Base-by-base conservation (phyloP, 805 yeast species). In the Metschnikowia matae region DNA sequence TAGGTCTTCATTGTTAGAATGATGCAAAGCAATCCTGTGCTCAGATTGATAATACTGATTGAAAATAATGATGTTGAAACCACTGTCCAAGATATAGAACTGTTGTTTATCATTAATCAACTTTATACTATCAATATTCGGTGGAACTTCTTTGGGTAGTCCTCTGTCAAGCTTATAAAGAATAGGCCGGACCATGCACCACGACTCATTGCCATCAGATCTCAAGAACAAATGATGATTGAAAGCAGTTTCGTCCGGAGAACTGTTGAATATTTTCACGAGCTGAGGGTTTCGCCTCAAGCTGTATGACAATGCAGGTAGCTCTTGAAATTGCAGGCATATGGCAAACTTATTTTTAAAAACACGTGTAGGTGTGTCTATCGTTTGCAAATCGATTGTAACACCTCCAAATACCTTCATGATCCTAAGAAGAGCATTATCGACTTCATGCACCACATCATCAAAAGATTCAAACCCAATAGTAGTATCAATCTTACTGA, bases 211-310 rank as follows among this genome's bases (percentile, higher is more conserved):
- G 13, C 51, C 40, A 6, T 55, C 48, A 23, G 61, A 46, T 39
- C 52, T 60, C 43, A 63, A 48, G 39, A 70, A 69, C 62, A 66
- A 58, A 41, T 64, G 62, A 51, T 72, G 74, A 51, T 71, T 64
- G 52, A 54, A 66, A 13, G 77, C 73, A n/a, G 77, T 71, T 54
- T 74, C 79, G 49, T 75, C 79, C 0, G 79, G 79, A 46, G 73
- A 68, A 10, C 73, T 65, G 52, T 74, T 74, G 57, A 72, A 73
- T 3, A 70, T 66, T 37, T 64, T 58, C 7, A 73, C 55, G 29
- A 75, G 64, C 32, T 66, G 69, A 3, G 68, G 70, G 46, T 70
- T 70, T 46, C 66, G 62, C 44, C 74, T 57, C 48, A 74, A 61
- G 47, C 65, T 58, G 49, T 70, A 73, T 2, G 68, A 57, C 45